These are phyloP conservation scores for Chlorella sorokiniana DNA, from an alignment of 139 green algal species.

Conservation along the genomic window DNA sequence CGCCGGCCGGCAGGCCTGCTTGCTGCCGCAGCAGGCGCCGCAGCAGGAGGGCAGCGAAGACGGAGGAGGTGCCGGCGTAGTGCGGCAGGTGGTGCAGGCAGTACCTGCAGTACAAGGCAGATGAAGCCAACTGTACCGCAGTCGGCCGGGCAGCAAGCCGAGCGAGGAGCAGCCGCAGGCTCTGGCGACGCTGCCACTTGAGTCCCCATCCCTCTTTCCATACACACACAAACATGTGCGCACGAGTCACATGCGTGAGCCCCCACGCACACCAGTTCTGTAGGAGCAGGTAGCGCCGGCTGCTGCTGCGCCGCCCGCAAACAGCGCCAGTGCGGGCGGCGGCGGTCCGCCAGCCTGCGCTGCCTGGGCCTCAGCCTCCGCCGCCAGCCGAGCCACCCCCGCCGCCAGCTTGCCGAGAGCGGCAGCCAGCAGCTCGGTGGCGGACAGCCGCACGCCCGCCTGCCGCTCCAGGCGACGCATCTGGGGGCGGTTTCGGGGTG, in stretches of 20 bases:
- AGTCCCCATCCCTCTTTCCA: too few species aligned
- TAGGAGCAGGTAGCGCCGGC: slow-evolving; percentile 65
- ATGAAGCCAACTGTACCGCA: background rate
- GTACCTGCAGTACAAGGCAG: slow-evolving; percentile 23
- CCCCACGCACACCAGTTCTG: slow-evolving; percentile 56
- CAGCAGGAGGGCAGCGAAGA: slow-evolving; percentile 49
- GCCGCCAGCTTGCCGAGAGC: slow-evolving; percentile 52
- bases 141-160: background rate
- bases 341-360: background rate
- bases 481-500: too few species aligned
- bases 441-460: slow-evolving; percentile 39
- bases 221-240: background rate
- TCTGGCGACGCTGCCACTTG: too few species aligned
- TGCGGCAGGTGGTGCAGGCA: slow-evolving; percentile 47
- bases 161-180: background rate
- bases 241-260: too few species aligned
- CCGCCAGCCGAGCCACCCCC: slow-evolving; percentile 53
- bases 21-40: slow-evolving; percentile 12
- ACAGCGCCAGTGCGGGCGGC: slow-evolving; percentile 48
- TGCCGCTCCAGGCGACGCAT: slow-evolving; percentile 1
- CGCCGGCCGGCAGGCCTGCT: background rate
- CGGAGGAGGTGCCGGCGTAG: slow-evolving; percentile 56
- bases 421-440: slow-evolving; percentile 66
- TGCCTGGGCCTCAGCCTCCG: background rate
- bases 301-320: slow-evolving; percentile 66